These are phyloP conservation scores for Tetrapisispora taiwanensis DNA, from an alignment of 805 yeast species.

Conservation along the genomic window DNA sequence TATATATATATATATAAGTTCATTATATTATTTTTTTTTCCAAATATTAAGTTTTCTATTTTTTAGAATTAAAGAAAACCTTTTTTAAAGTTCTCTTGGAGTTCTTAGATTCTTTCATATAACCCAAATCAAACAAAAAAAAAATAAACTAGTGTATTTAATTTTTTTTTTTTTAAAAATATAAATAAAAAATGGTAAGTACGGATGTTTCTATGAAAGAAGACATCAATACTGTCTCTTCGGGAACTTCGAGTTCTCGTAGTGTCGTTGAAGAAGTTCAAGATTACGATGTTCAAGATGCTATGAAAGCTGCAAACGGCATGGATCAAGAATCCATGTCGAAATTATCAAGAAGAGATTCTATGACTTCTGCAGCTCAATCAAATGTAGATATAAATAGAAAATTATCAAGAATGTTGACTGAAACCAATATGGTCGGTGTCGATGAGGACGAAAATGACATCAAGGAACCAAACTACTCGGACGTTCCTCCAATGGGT, in stretches of 20 bases:
- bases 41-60: no score
- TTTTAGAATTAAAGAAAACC: no score
- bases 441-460: slow-evolving; percentile 6
- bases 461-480: slow-evolving; percentile 5
- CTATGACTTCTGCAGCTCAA: slow-evolving; percentile 11
- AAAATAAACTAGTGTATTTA: no score
- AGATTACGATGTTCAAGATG: neutral
- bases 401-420: slow-evolving; percentile 10
- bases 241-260: slow-evolving; percentile 1
- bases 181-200: neutral
- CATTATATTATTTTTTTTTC: no score
- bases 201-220: neutral
- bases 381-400: slow-evolving; percentile 8
- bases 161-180: no score
- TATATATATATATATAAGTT: no score
- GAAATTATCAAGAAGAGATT: slow-evolving; percentile 4
- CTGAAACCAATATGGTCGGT: slow-evolving; percentile 6
- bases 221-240: neutral
- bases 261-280: slow-evolving; percentile 2
- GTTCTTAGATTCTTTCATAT: no score
- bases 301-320: neutral
- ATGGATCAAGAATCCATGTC: neutral
- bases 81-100: no score
- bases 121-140: no score
- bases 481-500: slow-evolving; percentile 47